Evolutionary conservation across 108 stramenopile species (phyloP).

Genomic region (Discostella pseudostelligera): DNA sequence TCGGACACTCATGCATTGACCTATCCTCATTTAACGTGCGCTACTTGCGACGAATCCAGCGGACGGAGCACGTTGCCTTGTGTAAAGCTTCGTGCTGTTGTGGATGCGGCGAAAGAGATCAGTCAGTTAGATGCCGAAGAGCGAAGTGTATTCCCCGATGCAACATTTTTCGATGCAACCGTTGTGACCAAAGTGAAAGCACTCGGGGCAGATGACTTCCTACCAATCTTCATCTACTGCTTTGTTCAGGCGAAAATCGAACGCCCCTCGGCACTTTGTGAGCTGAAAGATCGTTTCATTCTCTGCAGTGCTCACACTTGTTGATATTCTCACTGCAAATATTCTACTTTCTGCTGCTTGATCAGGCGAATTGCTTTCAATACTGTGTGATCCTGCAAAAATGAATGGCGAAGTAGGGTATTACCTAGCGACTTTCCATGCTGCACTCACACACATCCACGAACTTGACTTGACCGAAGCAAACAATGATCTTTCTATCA

Average conservation of each 20-base stretch:
- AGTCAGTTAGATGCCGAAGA: conserved; percentile 53
- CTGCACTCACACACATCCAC: conserved; percentile 81
- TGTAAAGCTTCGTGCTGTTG: conserved; percentile 79
- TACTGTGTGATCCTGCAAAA: conserved; percentile 77
- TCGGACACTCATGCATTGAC: no score
- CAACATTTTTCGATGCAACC: conserved; percentile 37
- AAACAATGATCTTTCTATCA: conserved; percentile 43
- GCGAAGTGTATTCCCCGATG: conserved; percentile 26
- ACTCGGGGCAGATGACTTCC: conserved; percentile 88
- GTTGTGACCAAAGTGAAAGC: conserved; percentile 32
- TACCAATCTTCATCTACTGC: conserved; percentile 91
- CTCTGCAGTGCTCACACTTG: background rate
- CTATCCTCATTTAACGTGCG: no score
- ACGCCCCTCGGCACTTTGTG: conserved; percentile 77
- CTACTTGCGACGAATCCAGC: no score
- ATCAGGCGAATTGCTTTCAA: conserved; percentile 64
- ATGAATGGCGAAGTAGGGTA: conserved; percentile 87
- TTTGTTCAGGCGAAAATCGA: conserved; percentile 82
- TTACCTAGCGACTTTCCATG: conserved; percentile 85
- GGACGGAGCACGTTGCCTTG: conserved; percentile 81
- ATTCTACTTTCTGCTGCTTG: background rate
- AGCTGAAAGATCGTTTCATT: conserved; percentile 6
- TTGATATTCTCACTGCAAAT: background rate
- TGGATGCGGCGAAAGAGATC: conserved; percentile 80
- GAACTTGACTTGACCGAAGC: conserved; percentile 67